Conservation (phyloP, 2,329 filamentous ascomycete genomes). For the Colletotrichum phormii region DNA sequence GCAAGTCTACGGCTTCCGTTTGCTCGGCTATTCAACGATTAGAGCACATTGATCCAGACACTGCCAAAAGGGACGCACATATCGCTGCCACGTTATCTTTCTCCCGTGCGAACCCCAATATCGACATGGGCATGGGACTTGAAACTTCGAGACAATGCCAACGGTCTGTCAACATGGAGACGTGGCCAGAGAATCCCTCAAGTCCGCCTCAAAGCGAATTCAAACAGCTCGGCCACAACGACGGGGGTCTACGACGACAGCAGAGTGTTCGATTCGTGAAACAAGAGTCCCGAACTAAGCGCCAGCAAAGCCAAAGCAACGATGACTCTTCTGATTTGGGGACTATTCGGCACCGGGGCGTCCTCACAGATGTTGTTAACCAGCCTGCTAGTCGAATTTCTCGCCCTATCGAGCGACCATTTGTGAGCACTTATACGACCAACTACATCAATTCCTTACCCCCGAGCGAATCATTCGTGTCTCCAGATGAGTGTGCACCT, state of each 20-base stretch:
- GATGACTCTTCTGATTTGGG: constrained; percentile 1
- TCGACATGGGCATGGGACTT: constrained; percentile 47
- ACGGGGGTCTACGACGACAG: constrained; percentile 50
- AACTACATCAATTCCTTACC: constrained; percentile 30
- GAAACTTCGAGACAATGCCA: constrained; percentile 19
- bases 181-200: neutral
- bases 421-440: constrained; percentile 16
- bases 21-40: constrained; percentile 54
- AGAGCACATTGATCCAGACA: constrained; percentile 60
- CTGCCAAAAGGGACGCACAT: constrained; percentile 69
- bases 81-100: constrained; percentile 73
- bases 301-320: neutral
- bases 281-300: constrained; percentile 34
- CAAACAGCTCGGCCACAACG: constrained; percentile 26
- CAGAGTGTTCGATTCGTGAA: constrained; percentile 68
- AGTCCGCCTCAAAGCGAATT: constrained; percentile 35
- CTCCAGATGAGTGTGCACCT: constrained; percentile 59
- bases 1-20: constrained; percentile 60
- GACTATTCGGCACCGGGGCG: neutral
- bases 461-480: constrained; percentile 10
- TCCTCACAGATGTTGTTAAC: constrained; percentile 2
- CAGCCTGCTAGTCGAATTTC: neutral
- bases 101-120: constrained; percentile 59
- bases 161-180: neutral
- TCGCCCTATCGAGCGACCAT: neutral